A percentile compares a stretch with the other conserved stretches of the same genome.
These are phyloP conservation scores for Larix sibirica DNA, from an alignment of 83 land plant genomes.

Conservation along the genomic window DNA sequence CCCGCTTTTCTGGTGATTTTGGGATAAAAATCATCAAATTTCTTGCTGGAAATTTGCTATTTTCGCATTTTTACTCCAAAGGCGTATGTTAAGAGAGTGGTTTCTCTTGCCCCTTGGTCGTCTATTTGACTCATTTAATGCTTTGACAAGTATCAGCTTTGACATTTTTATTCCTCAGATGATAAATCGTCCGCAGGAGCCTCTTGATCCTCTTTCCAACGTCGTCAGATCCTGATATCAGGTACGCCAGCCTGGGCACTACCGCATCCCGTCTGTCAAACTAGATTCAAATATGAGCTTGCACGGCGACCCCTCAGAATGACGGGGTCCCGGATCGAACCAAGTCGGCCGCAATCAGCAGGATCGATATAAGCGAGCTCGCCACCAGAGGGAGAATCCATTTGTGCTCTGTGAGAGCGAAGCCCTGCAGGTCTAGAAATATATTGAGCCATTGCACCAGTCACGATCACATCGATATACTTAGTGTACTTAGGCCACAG, in stretches of 20 bases:
- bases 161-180: constrained; percentile 13
- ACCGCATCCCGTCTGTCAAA: not conserved
- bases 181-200: constrained; percentile 17
- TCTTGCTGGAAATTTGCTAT: no score
- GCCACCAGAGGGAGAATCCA: not conserved
- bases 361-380: not conserved
- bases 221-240: constrained; percentile 7
- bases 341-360: not conserved
- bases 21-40: no score
- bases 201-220: constrained; percentile 11
- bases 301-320: no score
- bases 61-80: no score
- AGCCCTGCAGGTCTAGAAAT: not conserved
- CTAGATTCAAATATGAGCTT: not conserved
- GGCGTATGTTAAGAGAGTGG: no score
- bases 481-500: no score
- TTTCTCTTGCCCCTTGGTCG: no score
- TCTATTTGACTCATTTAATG: no score
- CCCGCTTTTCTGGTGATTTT: no score
- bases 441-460: no score
- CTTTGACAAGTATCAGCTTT: no score
- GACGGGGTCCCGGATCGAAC: not conserved
- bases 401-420: constrained; percentile 5
- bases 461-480: no score
- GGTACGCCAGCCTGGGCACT: constrained; percentile 17